Base-by-base conservation (phyloP, 345 rosid genomes). In the Rhodamnia rubescens region DNA sequence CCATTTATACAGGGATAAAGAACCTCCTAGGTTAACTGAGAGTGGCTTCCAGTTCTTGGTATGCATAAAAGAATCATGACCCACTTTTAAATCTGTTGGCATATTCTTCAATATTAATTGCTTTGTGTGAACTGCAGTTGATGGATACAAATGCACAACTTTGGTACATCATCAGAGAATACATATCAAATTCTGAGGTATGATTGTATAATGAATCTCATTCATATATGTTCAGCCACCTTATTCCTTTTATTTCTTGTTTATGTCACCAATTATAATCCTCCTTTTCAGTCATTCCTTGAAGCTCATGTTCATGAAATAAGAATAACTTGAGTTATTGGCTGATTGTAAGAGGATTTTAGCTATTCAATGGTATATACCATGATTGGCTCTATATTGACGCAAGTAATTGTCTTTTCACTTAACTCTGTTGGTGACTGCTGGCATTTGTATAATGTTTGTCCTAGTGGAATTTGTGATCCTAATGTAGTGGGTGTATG, bases 21-120 rank as follows among this genome's bases (percentile, higher is more conserved):
- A 96, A 82, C 91, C 91, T 88, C 93, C 96, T 55, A 93, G 94
- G 85, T 90, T 97, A 89, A 94, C 98, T 27, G 98, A 97, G 92
- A 91, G 95, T 90, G 98, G 98, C 89, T 97, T 97, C 89, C 99
- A 97, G 90, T 97, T 97, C 92, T 91, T 97, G 98, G 98, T 97
- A 92, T 85, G 96, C 82, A 81, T 86, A 61, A 53, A 42, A 87
- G 86, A 87, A 82, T 86, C 83, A 88, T 49, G 74, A 83, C 83
- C 21, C 69, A 32, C 86, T 84, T 90, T 24, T 81, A 57, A 69
- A 87, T 89, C 81, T 78, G 36, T 36, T 52, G 78, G 78, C 78
- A 40, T 29, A 36, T 52, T 29, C 44, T 27, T 58, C 47, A 47
- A 55, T 42, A 59, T 49, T 44, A 26, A 40, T 16, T 84, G 54